Percentiles rank a stretch among this genome's conserved stretches.
Evolutionary conservation across 768 basidiomycete species (phyloP).

Genomic region (Tubosaeta brunneosetosa): DNA sequence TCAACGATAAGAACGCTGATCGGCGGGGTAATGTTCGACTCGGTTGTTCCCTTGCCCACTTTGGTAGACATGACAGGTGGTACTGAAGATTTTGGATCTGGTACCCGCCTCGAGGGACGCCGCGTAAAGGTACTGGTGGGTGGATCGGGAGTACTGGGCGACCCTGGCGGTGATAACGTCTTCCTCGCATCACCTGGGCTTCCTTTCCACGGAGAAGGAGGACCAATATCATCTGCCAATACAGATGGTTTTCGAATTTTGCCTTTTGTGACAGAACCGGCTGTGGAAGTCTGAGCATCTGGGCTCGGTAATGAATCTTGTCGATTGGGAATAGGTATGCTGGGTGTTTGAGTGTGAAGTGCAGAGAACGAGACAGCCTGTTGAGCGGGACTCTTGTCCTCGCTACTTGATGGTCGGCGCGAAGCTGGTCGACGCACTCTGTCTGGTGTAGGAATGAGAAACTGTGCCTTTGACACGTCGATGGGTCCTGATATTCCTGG

Average conservation of each 20-base stretch:
- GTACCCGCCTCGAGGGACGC: slow-evolving; percentile 30
- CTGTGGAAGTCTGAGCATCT: slow-evolving; percentile 11
- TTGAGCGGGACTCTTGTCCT: slow-evolving; percentile 25
- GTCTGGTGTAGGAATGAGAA: slow-evolving; percentile 27
- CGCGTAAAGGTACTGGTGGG: slow-evolving; percentile 24
- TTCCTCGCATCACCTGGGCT: slow-evolving; percentile 29
- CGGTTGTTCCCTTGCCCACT: slow-evolving; percentile 48
- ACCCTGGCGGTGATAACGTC: slow-evolving; percentile 31
- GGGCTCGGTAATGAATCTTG: slow-evolving; percentile 25
- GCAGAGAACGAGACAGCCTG: slow-evolving; percentile 27
- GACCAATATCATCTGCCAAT: slow-evolving; percentile 23
- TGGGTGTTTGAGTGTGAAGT: slow-evolving; percentile 19
- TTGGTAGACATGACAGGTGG: slow-evolving; percentile 34
- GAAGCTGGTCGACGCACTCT: slow-evolving; percentile 23
- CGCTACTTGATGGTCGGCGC: slow-evolving; percentile 25
- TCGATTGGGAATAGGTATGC: slow-evolving; percentile 11
- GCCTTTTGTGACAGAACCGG: slow-evolving; percentile 10
- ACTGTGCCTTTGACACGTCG: slow-evolving; percentile 45
- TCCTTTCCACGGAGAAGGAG: slow-evolving; percentile 22
- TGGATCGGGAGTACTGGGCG: slow-evolving; percentile 26
- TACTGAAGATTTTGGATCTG: slow-evolving; percentile 26
- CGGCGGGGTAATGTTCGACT: slow-evolving; percentile 83
- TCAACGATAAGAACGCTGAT: slow-evolving; percentile 98
- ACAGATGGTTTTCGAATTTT: slow-evolving; percentile 31
- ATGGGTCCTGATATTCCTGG: slow-evolving; percentile 32